Evolutionary conservation across 225 moss, liverwort and hornwort species (phyloP).

Genomic region (Antitrichia curtipendula): DNA sequence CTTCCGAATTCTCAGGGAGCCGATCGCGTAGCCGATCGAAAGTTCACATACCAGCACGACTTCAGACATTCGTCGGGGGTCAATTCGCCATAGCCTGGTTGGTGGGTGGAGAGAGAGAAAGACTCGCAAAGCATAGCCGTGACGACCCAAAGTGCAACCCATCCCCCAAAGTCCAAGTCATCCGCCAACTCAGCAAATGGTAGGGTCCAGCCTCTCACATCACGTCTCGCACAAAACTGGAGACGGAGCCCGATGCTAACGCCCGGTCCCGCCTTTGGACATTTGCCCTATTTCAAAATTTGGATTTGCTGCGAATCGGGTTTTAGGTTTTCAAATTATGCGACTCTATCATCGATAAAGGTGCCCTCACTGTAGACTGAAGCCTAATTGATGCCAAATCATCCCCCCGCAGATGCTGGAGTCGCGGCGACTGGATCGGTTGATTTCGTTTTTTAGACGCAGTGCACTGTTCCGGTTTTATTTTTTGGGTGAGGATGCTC

Average conservation of each 20-base stretch:
- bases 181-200: conserved; percentile 9
- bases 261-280: not conserved
- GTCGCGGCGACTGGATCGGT: conserved; percentile 1
- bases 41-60: not conserved
- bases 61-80: not conserved
- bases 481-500: no score
- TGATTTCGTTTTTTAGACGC: not conserved
- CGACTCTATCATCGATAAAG: not conserved
- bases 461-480: not conserved
- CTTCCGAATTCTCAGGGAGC: not conserved
- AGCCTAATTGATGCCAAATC: not conserved
- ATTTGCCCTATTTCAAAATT: not conserved
- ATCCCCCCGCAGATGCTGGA: not conserved
- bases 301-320: not conserved
- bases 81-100: not conserved
- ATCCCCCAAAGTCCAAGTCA: not conserved
- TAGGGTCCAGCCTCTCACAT: not conserved
- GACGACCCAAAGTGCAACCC: not conserved
- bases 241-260: no score
- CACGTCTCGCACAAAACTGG: not conserved
- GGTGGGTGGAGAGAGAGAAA: not conserved
- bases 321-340: not conserved
- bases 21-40: not conserved
- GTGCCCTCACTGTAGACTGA: conserved; percentile 11
- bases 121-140: not conserved